Conservation (phyloP, 805 yeast species). For the Soucietia sequanensis region DNA sequence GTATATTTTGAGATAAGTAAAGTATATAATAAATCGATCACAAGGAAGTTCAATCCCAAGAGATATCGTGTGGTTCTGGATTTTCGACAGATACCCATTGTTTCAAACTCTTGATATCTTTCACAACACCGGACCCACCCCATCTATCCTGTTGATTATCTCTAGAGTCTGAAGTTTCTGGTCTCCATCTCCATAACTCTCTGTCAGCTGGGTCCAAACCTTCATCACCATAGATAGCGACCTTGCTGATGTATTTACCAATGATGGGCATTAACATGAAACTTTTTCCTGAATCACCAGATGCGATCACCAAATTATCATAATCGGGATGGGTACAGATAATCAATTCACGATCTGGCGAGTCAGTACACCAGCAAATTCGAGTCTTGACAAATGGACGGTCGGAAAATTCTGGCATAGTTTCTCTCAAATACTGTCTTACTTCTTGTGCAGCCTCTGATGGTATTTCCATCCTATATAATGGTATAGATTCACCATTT, state of each 20-base stretch:
- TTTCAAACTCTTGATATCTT: background rate
- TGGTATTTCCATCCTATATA: constrained; percentile 26
- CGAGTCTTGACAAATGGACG: constrained; percentile 25
- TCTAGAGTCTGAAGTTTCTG: constrained; percentile 10
- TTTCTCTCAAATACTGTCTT: constrained; percentile 27
- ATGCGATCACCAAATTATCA: constrained; percentile 23
- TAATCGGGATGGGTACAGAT: constrained; percentile 27
- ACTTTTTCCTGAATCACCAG: constrained; percentile 35
- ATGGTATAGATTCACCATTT: constrained; percentile 23
- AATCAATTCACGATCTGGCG: constrained; percentile 29
- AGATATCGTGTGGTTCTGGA: constrained; percentile 1
- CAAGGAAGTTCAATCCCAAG: no score
- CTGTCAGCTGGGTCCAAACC: constrained; percentile 17
- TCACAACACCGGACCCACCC: constrained; percentile 4
- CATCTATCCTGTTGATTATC: constrained; percentile 4
- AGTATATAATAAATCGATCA: no score
- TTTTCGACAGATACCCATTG: constrained; percentile 2
- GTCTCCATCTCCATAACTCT: constrained; percentile 15
- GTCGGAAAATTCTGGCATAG: constrained; percentile 28
- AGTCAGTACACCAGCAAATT: constrained; percentile 38
- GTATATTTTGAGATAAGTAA: no score
- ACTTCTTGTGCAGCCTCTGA: constrained; percentile 28
- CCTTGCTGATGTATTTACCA: constrained; percentile 43
- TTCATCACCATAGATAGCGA: constrained; percentile 38
- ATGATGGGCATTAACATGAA: constrained; percentile 34